These are phyloP conservation scores for Aureobasidium subglaciale DNA, from an alignment of 2,329 filamentous ascomycete species.

Conservation along the genomic window DNA sequence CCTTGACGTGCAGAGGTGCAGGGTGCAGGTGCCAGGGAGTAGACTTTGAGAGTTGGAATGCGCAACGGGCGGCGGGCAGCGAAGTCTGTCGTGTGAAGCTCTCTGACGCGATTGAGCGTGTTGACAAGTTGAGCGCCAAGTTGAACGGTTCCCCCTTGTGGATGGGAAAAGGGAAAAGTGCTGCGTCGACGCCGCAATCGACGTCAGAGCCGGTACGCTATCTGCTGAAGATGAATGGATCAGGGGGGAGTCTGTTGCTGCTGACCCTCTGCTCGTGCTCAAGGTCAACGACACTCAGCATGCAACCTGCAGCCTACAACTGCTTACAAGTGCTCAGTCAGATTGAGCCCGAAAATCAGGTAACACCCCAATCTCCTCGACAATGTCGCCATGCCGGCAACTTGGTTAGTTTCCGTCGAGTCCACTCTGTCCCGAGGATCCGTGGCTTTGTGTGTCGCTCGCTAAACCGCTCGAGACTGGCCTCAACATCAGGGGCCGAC, in stretches of 20 bases:
- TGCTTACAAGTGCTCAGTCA: neutral
- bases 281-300: neutral
- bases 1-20: neutral
- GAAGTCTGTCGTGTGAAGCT: neutral
- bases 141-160: neutral
- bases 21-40: no score
- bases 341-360: slow-evolving; percentile 3
- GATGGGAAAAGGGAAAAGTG: neutral
- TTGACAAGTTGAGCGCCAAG: neutral
- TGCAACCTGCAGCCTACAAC: neutral
- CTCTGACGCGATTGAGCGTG: slow-evolving; percentile 4
- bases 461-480: neutral
- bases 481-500: neutral
- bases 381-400: slow-evolving; percentile 10
- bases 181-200: neutral
- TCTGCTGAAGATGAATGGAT: neutral
- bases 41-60: neutral
- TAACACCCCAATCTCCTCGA: neutral
- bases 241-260: slow-evolving; percentile 1
- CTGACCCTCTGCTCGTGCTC: neutral
- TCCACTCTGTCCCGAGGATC: neutral
- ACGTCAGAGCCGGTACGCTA: slow-evolving; percentile 14
- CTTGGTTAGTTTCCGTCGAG: slow-evolving; percentile 1
- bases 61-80: slow-evolving; percentile 2
- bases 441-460: neutral